These are phyloP conservation scores for Penicillium italicum DNA, from an alignment of 2,329 filamentous ascomycete species.

Conservation along the genomic window DNA sequence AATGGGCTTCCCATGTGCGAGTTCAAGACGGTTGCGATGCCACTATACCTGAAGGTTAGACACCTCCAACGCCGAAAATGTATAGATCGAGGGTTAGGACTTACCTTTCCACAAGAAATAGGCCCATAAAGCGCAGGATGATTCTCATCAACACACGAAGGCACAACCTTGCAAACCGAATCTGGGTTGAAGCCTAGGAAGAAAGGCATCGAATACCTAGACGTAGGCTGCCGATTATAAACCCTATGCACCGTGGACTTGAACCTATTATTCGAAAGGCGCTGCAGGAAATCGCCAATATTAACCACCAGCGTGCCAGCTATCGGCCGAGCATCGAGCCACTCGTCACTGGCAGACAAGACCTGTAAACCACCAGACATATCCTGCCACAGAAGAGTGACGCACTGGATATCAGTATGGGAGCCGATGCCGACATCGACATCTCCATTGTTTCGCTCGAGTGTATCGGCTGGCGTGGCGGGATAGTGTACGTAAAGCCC, in stretches of 20 bases:
- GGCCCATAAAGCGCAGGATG: constrained; percentile 52
- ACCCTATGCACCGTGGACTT: constrained; percentile 53
- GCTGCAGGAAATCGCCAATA: constrained; percentile 53
- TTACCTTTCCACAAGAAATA: constrained; percentile 49
- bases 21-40: constrained; percentile 22
- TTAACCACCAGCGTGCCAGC: constrained; percentile 51
- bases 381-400: constrained; percentile 50
- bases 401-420: constrained; percentile 49
- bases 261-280: constrained; percentile 51
- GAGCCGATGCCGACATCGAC: constrained; percentile 46
- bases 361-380: constrained; percentile 45
- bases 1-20: constrained; percentile 7
- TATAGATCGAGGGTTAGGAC: background rate
- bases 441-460: constrained; percentile 9
- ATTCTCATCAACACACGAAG: constrained; percentile 46
- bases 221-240: constrained; percentile 27
- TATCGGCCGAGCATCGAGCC: constrained; percentile 31
- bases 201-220: constrained; percentile 55
- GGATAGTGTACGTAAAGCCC: constrained; percentile 49
- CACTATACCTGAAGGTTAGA: constrained; percentile 13
- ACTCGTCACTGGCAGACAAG: constrained; percentile 37
- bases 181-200: constrained; percentile 57
- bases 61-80: background rate
- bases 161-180: constrained; percentile 40
- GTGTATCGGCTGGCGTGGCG: constrained; percentile 32